Evolutionary conservation across 2,329 filamentous ascomycete species (phyloP), one percentile per base, ranked within the genome.

Genomic region (Colletotrichum higginsianum): DNA sequence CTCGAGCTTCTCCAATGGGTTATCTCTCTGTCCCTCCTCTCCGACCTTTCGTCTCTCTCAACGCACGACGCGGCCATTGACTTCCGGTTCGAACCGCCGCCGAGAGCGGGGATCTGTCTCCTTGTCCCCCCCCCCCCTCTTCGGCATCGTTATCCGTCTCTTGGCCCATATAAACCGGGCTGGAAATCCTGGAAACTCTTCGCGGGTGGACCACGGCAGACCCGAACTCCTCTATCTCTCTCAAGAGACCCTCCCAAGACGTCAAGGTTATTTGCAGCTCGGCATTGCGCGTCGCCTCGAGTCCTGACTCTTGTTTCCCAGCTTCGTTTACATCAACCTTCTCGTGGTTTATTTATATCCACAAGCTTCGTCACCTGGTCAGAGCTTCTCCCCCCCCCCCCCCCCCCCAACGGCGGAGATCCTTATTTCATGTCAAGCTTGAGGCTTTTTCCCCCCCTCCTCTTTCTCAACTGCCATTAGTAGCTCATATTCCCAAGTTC

Each of bases 121-220:
- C 58, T 60, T 63, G 68, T 58, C 65, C 38, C 30, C 30, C 30
- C 63, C 64, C 35, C 21, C 64, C 35, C 63, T 58, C 26, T 49
- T 68, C 65, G 68, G 65, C 65, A 71, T 68, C 58, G 15, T 26
- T 68, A 58, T 63, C 68, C 65, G 65, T 30, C 8, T 11, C 47
- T 58, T 63, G 68, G 65, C 58, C 65, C 68, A 71, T 71, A 68
- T 68, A 64, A 68, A 63, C 68, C 68, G 46, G 68, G 68, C 65
- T 68, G 68, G 64, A 18, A 63, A 53, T 53, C 50, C 52, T 46
- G 62, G 58, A 67, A 68, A 38, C 58, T 35, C 53, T 60, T 71
- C 35, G 26, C 40, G 52, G 58, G 38, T 52, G 35, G 44, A 62
- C 46, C 57, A 47, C 65, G 65, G 68, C 64, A 68, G 64, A 71